A percentile compares a stretch with the other conserved stretches of the same genome.
Conservation (phyloP, 1,284 basidiomycete genomes). For the Tranzscheliella williamsii region DNA sequence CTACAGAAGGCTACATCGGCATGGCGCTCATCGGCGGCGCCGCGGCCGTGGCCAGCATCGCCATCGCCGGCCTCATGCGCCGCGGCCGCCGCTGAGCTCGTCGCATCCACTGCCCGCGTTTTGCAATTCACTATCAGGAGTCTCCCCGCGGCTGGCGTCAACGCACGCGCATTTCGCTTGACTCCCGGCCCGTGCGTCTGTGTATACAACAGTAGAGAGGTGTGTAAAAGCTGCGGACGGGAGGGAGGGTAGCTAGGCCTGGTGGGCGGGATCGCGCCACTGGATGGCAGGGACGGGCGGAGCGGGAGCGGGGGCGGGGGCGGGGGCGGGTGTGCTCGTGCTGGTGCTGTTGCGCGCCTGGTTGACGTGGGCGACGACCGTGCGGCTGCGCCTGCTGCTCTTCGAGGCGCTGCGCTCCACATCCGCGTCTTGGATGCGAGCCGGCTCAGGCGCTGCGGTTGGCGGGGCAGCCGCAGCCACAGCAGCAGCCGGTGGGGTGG, state of each 20-base stretch:
- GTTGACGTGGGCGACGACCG: conserved; percentile 23
- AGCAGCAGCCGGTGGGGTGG: background rate
- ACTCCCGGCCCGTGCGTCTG: no score
- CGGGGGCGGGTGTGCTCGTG: no score
- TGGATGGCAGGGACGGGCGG: conserved; percentile 29
- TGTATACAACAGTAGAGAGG: no score
- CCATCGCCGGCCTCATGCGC: conserved; percentile 72
- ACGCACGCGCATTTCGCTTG: no score
- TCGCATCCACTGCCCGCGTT: no score
- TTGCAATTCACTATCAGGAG: no score
- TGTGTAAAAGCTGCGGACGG: no score
- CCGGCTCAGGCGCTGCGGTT: background rate
- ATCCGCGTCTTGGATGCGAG: background rate
- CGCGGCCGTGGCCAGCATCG: conserved; percentile 80
- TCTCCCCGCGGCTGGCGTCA: no score
- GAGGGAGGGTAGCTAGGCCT: no score
- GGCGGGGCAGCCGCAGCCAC: background rate
- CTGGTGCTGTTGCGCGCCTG: conserved; percentile 7
- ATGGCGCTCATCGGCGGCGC: conserved; percentile 91
- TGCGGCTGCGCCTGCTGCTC: conserved; percentile 14
- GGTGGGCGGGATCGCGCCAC: conserved; percentile 13
- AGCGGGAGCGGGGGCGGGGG: no score
- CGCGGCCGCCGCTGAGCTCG: conserved; percentile 24
- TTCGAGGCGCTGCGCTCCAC: conserved; percentile 29
- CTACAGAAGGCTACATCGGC: conserved; percentile 83